Evolutionary conservation across 306 rosid species (phyloP), one percentile per base, ranked within the genome.

Genomic region (Astragalus membranaceus): DNA sequence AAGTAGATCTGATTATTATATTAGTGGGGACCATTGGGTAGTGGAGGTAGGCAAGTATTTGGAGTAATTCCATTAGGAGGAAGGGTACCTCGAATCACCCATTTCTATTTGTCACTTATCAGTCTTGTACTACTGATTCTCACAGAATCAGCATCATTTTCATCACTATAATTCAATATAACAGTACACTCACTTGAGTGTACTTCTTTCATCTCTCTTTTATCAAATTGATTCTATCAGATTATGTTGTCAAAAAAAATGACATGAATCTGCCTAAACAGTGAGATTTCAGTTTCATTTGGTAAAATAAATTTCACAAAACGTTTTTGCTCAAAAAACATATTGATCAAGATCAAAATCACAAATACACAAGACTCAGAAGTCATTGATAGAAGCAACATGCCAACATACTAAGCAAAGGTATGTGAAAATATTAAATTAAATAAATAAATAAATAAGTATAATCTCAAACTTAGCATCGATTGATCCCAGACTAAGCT

Each of bases 391-490:
- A 61, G 42, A 76, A 42, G 10, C 44, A 41, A 26, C 41, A 42
- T 50, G 15, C 59, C 44, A 41, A 26, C 41, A 42, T 50, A 32
- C 59, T 62, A 63, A n/a, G 59, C 17, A 10, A 76, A 41, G 17
- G 49, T 30, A 20, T 66, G 35, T 20, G 41, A 72, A 33, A 64
- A 14, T 53, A 67, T 56, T 65, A 26, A 54, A 69, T 20, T 13
- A 69, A 70, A 48, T 49, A 32, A 37, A 48, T 49, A 32, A 37
- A 48, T 69, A 46, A 62, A 63, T 23, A 69, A 75, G 47, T 44
- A 64, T 29, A 23, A 29, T 16, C 12, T 17, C 30, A 39, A 11
- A 67, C 23, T 11, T 29, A 8, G 39, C 8, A n/a, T 35, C 70
- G 5, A 42, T 33, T 75, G 61, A 57, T 49, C 61, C 55, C 43